Evolutionary conservation across 1,284 basidiomycete species (phyloP), one percentile per base, ranked within the genome.

Genomic region (Moniliella sp.): DNA sequence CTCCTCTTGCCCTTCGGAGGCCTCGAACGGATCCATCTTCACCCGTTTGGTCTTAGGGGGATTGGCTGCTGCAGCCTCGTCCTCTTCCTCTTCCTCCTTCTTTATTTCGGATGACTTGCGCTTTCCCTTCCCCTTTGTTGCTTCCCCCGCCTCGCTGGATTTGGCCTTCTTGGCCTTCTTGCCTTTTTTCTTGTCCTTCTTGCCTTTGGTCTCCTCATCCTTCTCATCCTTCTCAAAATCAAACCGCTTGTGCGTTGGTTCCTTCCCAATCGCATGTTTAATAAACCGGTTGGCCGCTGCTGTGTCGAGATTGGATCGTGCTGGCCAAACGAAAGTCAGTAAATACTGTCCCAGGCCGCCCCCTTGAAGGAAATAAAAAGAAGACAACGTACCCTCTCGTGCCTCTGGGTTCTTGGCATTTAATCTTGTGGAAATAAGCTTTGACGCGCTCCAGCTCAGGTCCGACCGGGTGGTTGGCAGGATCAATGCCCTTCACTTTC

Each of bases 351-450:
- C n/a, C n/a, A n/a, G n/a, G n/a, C n/a, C n/a, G n/a, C n/a, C n/a
- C n/a, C n/a, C n/a, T n/a, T n/a, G n/a, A n/a, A n/a, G n/a, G n/a
- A n/a, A n/a, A n/a, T n/a, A n/a, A n/a, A n/a, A n/a, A n/a, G n/a
- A n/a, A n/a, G n/a, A n/a, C n/a, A n/a, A 16, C 14, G 14, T 7
- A 27, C 1, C 32, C 18, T 37, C 41, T 27, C 33, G 33, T 15
- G 15, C 12, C 25, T 43, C 36, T 14, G 32, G 27, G 4, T 39
- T 31, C 32, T 50, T 42, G 1, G 38, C 47, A 7, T 29, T 48
- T 39, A 29, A 51, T 45, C 37, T 51, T 51, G 9, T 25, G 32
- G 32, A 51, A 49, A 29, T 51, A 51, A 23, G 38, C 31, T 36
- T 50, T 44, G 26, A 51, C 49, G 13, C 49, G 25, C 16, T 51